phyloP scores from a whole-genome alignment of 140 eudicot species.

The Cichorium intybus region DNA sequence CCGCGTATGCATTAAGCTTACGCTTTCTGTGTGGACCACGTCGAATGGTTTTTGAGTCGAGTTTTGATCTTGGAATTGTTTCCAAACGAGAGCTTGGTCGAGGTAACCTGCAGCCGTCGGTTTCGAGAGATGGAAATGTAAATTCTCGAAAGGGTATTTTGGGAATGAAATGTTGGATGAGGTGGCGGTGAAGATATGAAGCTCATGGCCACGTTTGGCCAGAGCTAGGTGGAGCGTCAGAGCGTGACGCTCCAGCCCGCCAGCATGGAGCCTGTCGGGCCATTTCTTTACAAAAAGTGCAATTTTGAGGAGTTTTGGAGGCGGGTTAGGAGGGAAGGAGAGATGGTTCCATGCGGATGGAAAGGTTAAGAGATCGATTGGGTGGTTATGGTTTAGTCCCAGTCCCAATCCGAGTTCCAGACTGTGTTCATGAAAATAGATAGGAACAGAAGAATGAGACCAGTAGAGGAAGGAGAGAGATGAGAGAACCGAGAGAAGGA shows the following conservation, averaged over 20 bases:
- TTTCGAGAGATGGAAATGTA: constrained; percentile 55
- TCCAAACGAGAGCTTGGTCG: constrained; percentile 64
- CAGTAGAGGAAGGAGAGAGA: constrained; percentile 43
- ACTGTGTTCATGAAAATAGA: constrained; percentile 24
- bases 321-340: constrained; percentile 44
- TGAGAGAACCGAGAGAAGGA: constrained; percentile 46
- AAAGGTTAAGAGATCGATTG: constrained; percentile 37
- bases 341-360: constrained; percentile 71
- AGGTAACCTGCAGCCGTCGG: constrained; percentile 57
- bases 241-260: constrained; percentile 83
- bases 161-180: constrained; percentile 44
- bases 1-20: constrained; percentile 55
- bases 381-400: constrained; percentile 10
- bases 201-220: constrained; percentile 70
- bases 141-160: constrained; percentile 34
- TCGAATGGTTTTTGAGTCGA: constrained; percentile 50
- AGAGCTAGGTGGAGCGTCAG: constrained; percentile 62
- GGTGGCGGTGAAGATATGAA: constrained; percentile 71
- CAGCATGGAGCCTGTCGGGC: constrained; percentile 54
- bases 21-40: constrained; percentile 75
- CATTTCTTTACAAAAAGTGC: constrained; percentile 83
- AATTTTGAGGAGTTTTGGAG: constrained; percentile 52
- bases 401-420: background rate
- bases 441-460: constrained; percentile 33
- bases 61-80: constrained; percentile 50